Evolutionary conservation across 2,329 filamentous ascomycete genomes (phyloP).

Genomic region (Aureobasidium sp.): DNA sequence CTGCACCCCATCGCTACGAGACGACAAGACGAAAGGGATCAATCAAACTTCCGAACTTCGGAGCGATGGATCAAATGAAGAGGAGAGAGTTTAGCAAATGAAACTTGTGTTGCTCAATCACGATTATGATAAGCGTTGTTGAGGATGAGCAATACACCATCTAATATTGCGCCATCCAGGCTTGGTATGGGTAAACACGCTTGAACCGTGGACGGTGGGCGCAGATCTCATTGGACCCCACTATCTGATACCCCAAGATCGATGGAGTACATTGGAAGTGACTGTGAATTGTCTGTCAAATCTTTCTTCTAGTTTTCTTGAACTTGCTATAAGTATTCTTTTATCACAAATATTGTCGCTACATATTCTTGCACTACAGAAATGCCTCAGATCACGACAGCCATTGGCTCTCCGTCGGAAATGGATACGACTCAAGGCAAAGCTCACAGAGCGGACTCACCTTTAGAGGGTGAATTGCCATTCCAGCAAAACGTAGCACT

Average conservation of each 20-base stretch:
- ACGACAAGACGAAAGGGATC: too few relatives aligned
- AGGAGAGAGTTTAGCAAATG: neutral
- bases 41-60: neutral
- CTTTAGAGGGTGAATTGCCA: neutral
- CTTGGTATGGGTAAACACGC: neutral
- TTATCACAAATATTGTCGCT: neutral
- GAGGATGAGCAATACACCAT: neutral
- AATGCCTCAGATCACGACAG: neutral
- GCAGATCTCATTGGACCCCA: neutral
- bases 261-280: neutral
- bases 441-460: neutral
- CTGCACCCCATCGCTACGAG: too few relatives aligned
- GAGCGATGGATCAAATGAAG: neutral
- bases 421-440: neutral
- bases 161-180: conserved; percentile 1
- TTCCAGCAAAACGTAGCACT: neutral
- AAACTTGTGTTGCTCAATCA: neutral
- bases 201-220: neutral
- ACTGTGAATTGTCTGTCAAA: neutral
- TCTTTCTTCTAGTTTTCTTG: neutral
- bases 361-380: neutral
- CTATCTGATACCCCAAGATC: neutral
- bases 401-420: neutral
- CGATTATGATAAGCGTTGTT: neutral
- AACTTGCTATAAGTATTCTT: neutral